Conservation (phyloP, 495 filamentous ascomycete species). For the Lepidopterella palustris region DNA sequence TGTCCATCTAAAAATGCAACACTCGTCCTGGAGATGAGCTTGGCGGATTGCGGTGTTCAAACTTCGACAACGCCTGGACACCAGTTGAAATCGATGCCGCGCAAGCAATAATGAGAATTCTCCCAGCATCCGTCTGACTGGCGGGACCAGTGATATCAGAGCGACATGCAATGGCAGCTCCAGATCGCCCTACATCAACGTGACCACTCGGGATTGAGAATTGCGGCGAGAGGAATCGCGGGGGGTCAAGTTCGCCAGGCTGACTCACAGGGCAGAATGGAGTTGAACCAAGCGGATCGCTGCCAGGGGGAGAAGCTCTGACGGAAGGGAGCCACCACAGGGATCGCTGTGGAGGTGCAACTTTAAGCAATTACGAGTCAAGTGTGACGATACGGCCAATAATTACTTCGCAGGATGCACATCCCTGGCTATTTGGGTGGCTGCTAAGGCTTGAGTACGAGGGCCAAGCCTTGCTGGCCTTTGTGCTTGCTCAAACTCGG, state of each 20-base stretch:
- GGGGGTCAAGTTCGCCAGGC: neutral
- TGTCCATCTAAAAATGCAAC: neutral
- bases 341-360: neutral
- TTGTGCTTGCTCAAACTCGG: neutral
- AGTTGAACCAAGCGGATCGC: neutral
- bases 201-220: neutral
- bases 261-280: constrained; percentile 1
- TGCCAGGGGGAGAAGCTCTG: neutral
- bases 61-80: no score
- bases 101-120: neutral
- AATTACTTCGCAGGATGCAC: neutral
- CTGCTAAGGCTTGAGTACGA: neutral
- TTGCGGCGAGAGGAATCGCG: neutral
- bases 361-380: neutral
- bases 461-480: neutral
- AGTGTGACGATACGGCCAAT: neutral
- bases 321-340: neutral
- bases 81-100: neutral
- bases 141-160: neutral
- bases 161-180: neutral
- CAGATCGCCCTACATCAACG: neutral
- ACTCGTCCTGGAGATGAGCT: neutral
- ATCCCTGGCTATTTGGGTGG: neutral
- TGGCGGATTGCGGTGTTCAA: neutral
- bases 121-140: neutral